Conservation (phyloP, 208 protist species). For the Hexamita inflata region DNA sequence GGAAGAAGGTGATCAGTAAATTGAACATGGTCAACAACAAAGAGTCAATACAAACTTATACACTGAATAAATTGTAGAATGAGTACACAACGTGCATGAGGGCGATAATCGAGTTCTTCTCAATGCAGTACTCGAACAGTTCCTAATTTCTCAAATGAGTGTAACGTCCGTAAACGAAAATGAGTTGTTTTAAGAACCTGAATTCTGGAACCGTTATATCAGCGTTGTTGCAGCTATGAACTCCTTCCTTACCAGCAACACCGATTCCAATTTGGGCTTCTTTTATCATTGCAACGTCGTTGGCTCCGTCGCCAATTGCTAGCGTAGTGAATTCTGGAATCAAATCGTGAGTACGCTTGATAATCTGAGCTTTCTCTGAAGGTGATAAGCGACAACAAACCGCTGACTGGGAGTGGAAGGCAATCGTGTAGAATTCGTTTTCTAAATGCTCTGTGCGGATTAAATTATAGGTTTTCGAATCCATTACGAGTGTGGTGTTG, state of each 20-base stretch:
- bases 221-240: slow-evolving; percentile 10
- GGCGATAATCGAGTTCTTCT: slow-evolving; percentile 14
- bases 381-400: slow-evolving; percentile 24
- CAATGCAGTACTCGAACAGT: slow-evolving; percentile 23
- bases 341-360: not conserved
- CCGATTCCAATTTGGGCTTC: slow-evolving; percentile 33
- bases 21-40: slow-evolving; percentile 7
- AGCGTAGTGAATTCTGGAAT: slow-evolving; percentile 4
- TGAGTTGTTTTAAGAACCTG: not conserved
- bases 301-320: slow-evolving; percentile 36
- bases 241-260: slow-evolving; percentile 29
- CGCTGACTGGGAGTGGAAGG: not conserved
- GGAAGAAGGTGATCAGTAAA: slow-evolving; percentile 13
- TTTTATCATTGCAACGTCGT: slow-evolving; percentile 38
- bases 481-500: not conserved
- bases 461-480: not conserved
- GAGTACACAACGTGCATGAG: not conserved
- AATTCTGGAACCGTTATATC: slow-evolving; percentile 31
- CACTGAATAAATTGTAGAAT: not conserved
- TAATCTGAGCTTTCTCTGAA: not conserved
- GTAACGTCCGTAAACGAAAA: slow-evolving; percentile 22
- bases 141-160: slow-evolving; percentile 11
- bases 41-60: not conserved
- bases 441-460: not conserved
- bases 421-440: not conserved